These are phyloP conservation scores for Mucor piriformis DNA, from an alignment of 371 early-diverging fungal genomes.

Conservation along the genomic window DNA sequence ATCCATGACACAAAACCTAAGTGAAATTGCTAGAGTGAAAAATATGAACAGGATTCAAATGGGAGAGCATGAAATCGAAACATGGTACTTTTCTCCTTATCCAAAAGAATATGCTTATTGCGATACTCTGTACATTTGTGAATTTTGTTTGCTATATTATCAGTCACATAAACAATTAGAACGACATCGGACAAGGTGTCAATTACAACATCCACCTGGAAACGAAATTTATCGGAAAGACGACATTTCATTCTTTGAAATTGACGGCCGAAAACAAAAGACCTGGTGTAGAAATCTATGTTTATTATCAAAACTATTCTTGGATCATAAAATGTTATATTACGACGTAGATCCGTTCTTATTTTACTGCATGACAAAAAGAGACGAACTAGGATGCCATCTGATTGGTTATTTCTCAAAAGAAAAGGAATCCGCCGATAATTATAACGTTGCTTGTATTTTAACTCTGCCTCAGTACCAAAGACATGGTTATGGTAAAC, in stretches of 20 bases:
- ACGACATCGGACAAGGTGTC: conserved; percentile 81
- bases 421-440: conserved; percentile 95
- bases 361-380: conserved; percentile 93
- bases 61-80: conserved; percentile 91
- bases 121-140: conserved; percentile 88
- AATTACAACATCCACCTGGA: conserved; percentile 91
- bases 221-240: conserved; percentile 90
- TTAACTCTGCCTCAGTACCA: conserved; percentile 99
- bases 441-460: conserved; percentile 99
- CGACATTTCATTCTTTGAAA: conserved; percentile 89
- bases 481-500: conserved; percentile 96
- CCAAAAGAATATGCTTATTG: conserved; percentile 80
- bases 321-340: conserved; percentile 99
- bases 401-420: conserved; percentile 99
- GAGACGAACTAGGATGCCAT: conserved; percentile 84
- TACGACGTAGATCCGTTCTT: conserved; percentile 99
- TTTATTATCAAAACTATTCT: conserved; percentile 93
- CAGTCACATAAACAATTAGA: conserved; percentile 64
- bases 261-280: conserved; percentile 90
- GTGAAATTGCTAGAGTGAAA: conserved; percentile 92
- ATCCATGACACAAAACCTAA: conserved; percentile 93
- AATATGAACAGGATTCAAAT: conserved; percentile 93
- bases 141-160: conserved; percentile 90
- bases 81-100: conserved; percentile 99
- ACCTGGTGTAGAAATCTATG: conserved; percentile 91